Percentiles rank a stretch among this genome's conserved stretches.
Conservation (phyloP, 2,329 filamentous ascomycete genomes). For the Clarireedia homoeocarpa region DNA sequence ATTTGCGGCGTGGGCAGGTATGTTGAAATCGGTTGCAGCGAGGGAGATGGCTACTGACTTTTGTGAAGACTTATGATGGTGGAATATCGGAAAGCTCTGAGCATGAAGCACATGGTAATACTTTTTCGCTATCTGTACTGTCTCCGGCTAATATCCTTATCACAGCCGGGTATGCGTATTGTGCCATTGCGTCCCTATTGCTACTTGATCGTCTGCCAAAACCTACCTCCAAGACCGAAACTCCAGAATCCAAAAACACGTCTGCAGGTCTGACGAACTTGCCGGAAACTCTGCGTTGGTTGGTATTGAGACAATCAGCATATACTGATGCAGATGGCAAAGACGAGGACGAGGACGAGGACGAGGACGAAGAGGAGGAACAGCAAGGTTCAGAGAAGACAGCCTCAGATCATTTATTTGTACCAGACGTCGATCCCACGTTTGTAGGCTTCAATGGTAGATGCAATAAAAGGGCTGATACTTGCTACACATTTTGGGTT, state of each 20-base stretch:
- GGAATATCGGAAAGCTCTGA: constrained; percentile 28
- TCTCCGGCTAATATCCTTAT: background rate
- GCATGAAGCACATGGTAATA: constrained; percentile 29
- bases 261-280: constrained; percentile 31
- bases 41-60: constrained; percentile 10
- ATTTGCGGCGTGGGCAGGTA: constrained; percentile 61
- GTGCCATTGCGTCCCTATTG: constrained; percentile 68
- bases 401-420: background rate
- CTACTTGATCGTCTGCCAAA: constrained; percentile 45
- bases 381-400: constrained; percentile 10
- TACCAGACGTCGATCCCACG: constrained; percentile 19
- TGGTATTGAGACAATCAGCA: constrained; percentile 56
- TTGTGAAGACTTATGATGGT: constrained; percentile 27
- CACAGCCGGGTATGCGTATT: constrained; percentile 82
- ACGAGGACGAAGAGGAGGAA: constrained; percentile 25
- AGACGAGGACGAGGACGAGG: constrained; percentile 15
- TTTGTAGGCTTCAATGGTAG: constrained; percentile 80
- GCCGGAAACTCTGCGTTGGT: constrained; percentile 39
- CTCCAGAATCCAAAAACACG: constrained; percentile 19
- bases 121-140: background rate
- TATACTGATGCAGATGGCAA: constrained; percentile 45
- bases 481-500: constrained; percentile 95
- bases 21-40: constrained; percentile 11
- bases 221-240: constrained; percentile 1
- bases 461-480: constrained; percentile 85